A percentile compares a stretch with the other conserved stretches of the same genome.
Conservation (phyloP, 2,329 filamentous ascomycete species). For the Cucurbitaria berberidis region DNA sequence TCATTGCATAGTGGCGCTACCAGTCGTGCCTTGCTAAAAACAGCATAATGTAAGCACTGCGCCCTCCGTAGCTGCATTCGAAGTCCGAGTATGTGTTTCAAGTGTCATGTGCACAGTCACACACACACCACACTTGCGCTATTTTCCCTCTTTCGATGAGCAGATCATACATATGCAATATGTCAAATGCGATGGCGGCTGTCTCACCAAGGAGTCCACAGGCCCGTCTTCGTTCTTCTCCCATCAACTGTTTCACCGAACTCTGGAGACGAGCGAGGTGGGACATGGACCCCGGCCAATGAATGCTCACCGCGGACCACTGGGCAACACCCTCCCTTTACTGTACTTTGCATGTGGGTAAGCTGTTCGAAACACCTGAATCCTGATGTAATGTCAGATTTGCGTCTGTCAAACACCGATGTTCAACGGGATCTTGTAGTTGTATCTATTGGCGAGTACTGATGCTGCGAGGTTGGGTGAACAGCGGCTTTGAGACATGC, state of each 20-base stretch:
- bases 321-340: background rate
- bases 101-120: background rate
- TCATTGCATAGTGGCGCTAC: no score
- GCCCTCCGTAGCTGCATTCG: slow-evolving; percentile 3
- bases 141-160: no score
- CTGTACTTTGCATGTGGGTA: background rate
- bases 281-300: background rate
- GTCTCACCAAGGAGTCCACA: no score
- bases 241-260: background rate
- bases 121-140: no score
- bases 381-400: background rate
- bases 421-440: background rate
- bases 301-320: no score
- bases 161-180: no score
- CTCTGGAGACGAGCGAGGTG: background rate
- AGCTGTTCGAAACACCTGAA: background rate
- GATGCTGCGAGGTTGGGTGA: background rate
- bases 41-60: slow-evolving; percentile 11
- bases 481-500: slow-evolving; percentile 28
- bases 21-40: no score
- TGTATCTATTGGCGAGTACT: background rate
- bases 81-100: background rate
- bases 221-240: slow-evolving; percentile 9
- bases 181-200: no score
- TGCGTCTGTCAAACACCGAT: no score